Base-by-base conservation (phyloP, 768 basidiomycete species). In the Royoungia palumana region DNA sequence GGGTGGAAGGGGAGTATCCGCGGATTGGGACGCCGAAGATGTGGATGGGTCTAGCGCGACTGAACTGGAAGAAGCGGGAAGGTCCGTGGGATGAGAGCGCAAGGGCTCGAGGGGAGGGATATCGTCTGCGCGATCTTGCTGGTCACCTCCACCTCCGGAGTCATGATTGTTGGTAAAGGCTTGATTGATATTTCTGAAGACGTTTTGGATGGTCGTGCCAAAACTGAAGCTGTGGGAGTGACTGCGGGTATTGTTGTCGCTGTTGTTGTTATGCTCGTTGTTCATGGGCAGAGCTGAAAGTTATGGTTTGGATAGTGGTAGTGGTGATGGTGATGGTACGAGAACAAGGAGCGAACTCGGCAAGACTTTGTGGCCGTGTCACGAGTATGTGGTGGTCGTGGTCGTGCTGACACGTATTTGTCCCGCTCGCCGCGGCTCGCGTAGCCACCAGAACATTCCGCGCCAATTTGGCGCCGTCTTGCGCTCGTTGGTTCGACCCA, bases 391-490 rank as follows among this genome's bases (percentile, higher is more conserved):
- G 21, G 27, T 13, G 11, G 16, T 14, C n/a, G 24, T 25, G 44
- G 13, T 22, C 24, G 20, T 51, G 24, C 24, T 65, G 63, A 51
- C 50, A 20, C 50, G 50, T 49, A 30, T 66, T 58, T 61, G 55
- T 50, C 54, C 13, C 39, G 24, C 30, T 63, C n/a, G n/a, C n/a
- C n/a, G n/a, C n/a, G n/a, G n/a, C n/a, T n/a, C 66, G 44, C 40
- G 61, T 47, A 66, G 45, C n/a, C 57, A 64, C 65, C 60, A 67
- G 65, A 66, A 66, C 56, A 58, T 69, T 66, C 48, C 35, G 20
- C 24, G 24, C 28, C 13, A n/a, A 5, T 17, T 21, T 27, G 8
- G 6, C 34, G 36, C 13, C 21, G 9, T 35, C 13, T 20, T 24
- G 13, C 9, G n/a, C 17, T 44, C 50, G 41, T 41, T 21, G 5